Evolutionary conservation across 2,329 filamentous ascomycete genomes (phyloP).

Genomic region (Colletotrichum cereale): DNA sequence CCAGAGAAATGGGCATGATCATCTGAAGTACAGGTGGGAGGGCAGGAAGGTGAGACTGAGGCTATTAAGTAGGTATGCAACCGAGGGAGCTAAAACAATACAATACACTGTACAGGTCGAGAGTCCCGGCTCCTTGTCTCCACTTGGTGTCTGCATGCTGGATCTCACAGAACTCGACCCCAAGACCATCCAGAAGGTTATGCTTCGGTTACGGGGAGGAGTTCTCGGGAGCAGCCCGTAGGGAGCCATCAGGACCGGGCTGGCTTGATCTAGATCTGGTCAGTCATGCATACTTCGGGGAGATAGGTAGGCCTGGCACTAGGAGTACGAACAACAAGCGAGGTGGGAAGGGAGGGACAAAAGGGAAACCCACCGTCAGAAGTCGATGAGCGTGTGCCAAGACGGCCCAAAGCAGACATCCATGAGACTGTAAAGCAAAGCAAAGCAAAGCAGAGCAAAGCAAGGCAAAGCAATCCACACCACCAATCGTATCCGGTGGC

Average conservation of each 20-base stretch:
- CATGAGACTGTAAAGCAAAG: background rate
- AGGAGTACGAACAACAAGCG: background rate
- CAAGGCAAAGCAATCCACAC: background rate
- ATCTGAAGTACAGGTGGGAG: conserved; percentile 9
- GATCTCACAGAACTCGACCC: background rate
- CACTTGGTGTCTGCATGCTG: conserved; percentile 22
- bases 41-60: conserved; percentile 3
- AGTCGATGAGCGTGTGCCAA: background rate
- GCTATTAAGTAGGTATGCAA: conserved; percentile 23
- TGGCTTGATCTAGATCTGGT: background rate
- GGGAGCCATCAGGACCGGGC: background rate
- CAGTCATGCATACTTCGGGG: background rate
- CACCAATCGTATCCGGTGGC: background rate
- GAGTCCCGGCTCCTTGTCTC: conserved; percentile 11
- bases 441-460: background rate
- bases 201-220: background rate
- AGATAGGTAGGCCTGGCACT: background rate
- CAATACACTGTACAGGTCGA: conserved; percentile 12
- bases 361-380: background rate
- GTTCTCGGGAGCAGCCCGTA: conserved; percentile 10
- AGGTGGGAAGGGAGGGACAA: background rate
- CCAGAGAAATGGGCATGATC: conserved; percentile 12
- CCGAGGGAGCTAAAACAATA: conserved; percentile 26
- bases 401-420: background rate
- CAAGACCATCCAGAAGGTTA: background rate